Evolutionary conservation across 352 stramenopile species (phyloP).

Genomic region (Phytopythium helicoides): DNA sequence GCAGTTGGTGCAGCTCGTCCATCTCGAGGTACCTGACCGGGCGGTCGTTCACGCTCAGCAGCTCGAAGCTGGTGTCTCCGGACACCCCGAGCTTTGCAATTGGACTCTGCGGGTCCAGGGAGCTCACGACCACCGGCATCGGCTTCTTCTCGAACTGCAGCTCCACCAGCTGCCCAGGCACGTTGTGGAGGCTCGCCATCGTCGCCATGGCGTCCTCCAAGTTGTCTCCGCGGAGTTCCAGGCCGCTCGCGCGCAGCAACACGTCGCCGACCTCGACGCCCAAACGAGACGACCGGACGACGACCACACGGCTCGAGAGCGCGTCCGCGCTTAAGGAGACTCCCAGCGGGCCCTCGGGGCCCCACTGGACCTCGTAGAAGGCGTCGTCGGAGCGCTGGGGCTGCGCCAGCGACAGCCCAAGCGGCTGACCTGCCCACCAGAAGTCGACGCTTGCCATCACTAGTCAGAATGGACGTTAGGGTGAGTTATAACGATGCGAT

Average conservation of each 20-base stretch:
- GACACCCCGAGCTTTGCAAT: slow-evolving; percentile 48
- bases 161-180: slow-evolving; percentile 34
- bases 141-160: slow-evolving; percentile 52
- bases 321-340: slow-evolving; percentile 77
- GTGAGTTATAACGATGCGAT: background rate
- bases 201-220: slow-evolving; percentile 49
- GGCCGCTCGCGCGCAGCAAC: slow-evolving; percentile 40
- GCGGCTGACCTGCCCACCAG: slow-evolving; percentile 5
- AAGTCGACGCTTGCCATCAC: background rate
- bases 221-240: slow-evolving; percentile 44
- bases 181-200: slow-evolving; percentile 49
- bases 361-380: slow-evolving; percentile 36
- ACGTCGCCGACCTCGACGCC: slow-evolving; percentile 62
- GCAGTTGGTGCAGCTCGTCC: slow-evolving; percentile 59
- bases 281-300: slow-evolving; percentile 51
- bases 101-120: slow-evolving; percentile 41
- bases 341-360: slow-evolving; percentile 39
- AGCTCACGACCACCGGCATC: slow-evolving; percentile 48
- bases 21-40: slow-evolving; percentile 63
- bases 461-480: too few species aligned
- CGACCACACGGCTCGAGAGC: slow-evolving; percentile 59
- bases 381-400: background rate
- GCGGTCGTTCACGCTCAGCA: slow-evolving; percentile 51
- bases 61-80: slow-evolving; percentile 47
- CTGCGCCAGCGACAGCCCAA: slow-evolving; percentile 2